Evolutionary conservation across 1,139 yeast genomes (phyloP).

Genomic region (Kluyveromyces marxianus): DNA sequence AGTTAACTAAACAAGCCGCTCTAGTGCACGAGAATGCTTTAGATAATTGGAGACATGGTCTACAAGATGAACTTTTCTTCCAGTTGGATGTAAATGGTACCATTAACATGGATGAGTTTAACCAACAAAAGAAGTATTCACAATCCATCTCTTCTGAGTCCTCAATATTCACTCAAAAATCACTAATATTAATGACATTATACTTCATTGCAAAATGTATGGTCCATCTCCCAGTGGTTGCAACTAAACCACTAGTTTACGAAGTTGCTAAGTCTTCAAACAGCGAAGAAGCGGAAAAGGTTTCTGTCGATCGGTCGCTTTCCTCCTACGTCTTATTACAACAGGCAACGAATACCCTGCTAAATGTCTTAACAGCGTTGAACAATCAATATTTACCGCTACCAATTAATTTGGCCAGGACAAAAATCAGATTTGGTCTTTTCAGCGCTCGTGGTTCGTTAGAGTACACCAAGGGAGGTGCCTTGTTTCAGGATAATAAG

Average conservation of each 20-base stretch:
- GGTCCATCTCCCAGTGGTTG: constrained; percentile 71
- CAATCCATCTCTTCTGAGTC: constrained; percentile 26
- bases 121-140: constrained; percentile 18
- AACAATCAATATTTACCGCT: constrained; percentile 47
- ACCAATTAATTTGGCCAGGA: constrained; percentile 65
- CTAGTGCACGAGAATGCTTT: constrained; percentile 57
- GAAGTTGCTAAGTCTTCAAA: constrained; percentile 2
- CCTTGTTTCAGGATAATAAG: constrained; percentile 64
- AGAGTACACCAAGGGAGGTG: constrained; percentile 80
- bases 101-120: constrained; percentile 22
- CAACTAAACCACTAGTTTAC: constrained; percentile 30
- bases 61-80: constrained; percentile 56
- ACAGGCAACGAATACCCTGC: constrained; percentile 62
- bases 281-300: constrained; percentile 20
- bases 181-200: constrained; percentile 43
- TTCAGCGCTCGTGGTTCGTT: constrained; percentile 72
- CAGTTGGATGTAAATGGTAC: constrained; percentile 60
- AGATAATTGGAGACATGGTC: constrained; percentile 71
- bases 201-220: constrained; percentile 76
- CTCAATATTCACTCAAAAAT: constrained; percentile 30
- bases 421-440: constrained; percentile 59
- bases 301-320: constrained; percentile 34
- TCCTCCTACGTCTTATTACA: constrained; percentile 64
- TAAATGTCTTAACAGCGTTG: constrained; percentile 47
- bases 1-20: constrained; percentile 32